These are phyloP conservation scores for Leishmania tarentolae DNA, from an alignment of 208 protist species.

Conservation along the genomic window DNA sequence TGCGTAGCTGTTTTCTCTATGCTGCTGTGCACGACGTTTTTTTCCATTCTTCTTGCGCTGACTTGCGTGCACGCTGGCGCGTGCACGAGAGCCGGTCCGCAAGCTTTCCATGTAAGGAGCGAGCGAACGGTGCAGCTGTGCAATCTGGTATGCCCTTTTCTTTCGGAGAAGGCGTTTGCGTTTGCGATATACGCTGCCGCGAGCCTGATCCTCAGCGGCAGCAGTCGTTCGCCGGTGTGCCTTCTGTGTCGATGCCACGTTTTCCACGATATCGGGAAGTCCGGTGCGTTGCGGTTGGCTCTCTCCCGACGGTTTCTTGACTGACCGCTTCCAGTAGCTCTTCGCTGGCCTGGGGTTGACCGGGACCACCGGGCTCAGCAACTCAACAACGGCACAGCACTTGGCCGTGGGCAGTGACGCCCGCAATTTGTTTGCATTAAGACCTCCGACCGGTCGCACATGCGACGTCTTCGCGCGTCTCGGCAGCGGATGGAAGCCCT, in stretches of 20 bases:
- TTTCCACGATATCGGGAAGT: neutral
- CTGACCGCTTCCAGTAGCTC: neutral
- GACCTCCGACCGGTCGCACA: neutral
- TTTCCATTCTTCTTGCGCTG: neutral
- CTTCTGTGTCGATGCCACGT: neutral
- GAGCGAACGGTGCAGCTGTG: neutral
- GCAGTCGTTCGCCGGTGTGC: neutral
- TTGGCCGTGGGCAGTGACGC: neutral
- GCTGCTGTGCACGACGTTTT: neutral
- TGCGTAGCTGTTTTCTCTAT: neutral
- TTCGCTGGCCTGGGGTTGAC: neutral
- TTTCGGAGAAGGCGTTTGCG: neutral
- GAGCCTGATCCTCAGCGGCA: neutral
- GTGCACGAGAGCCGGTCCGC: neutral
- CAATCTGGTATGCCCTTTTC: neutral
- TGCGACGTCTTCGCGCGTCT: neutral
- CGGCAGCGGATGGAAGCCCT: neutral
- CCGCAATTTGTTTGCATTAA: no score
- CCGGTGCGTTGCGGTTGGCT: neutral
- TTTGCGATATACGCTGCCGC: neutral
- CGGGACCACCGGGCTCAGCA: conserved; percentile 9
- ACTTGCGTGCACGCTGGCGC: neutral
- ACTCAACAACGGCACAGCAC: neutral
- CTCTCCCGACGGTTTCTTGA: neutral
- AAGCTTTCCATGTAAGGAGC: conserved; percentile 16